Percentiles rank a stretch among this genome's conserved stretches.
phyloP scores from a whole-genome alignment of 176 grass and related monocot genomes.

The Oryza coarctata region DNA sequence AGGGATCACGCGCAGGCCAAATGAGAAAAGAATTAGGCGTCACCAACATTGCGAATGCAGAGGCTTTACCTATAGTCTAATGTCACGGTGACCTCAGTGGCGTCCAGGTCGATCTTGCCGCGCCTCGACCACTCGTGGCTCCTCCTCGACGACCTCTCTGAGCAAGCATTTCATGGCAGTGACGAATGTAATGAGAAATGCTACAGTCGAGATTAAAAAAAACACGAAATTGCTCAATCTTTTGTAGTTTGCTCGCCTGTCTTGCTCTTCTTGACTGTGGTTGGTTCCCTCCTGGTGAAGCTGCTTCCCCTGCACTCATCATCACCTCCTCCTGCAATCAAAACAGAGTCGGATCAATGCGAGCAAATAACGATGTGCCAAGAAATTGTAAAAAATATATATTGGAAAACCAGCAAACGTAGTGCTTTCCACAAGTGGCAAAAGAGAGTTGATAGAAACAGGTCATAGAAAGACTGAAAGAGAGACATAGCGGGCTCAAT shows the following conservation, averaged over 20 bases:
- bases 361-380: conserved; percentile 12
- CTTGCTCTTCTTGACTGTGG: conserved; percentile 89
- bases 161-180: background rate
- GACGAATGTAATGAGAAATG: conserved; percentile 15
- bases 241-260: conserved; percentile 55
- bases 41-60: conserved; percentile 7
- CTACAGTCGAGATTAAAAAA: background rate
- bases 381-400: background rate
- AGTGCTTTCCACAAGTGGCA: conserved; percentile 7
- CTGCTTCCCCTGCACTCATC: conserved; percentile 84
- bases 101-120: conserved; percentile 88
- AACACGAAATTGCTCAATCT: conserved; percentile 19
- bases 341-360: conserved; percentile 29
- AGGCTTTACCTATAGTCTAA: conserved; percentile 68
- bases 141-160: conserved; percentile 66
- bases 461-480: conserved; percentile 12
- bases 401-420: background rate
- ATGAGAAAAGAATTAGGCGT: background rate
- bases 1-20: background rate
- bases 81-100: conserved; percentile 82
- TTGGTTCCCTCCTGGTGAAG: conserved; percentile 67
- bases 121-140: conserved; percentile 56
- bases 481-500: conserved; percentile 16
- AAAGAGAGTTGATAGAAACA: conserved; percentile 22
- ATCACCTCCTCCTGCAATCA: conserved; percentile 52